Evolutionary conservation across 1,139 yeast genomes (phyloP).

Genomic region (Hansenula sp.): DNA sequence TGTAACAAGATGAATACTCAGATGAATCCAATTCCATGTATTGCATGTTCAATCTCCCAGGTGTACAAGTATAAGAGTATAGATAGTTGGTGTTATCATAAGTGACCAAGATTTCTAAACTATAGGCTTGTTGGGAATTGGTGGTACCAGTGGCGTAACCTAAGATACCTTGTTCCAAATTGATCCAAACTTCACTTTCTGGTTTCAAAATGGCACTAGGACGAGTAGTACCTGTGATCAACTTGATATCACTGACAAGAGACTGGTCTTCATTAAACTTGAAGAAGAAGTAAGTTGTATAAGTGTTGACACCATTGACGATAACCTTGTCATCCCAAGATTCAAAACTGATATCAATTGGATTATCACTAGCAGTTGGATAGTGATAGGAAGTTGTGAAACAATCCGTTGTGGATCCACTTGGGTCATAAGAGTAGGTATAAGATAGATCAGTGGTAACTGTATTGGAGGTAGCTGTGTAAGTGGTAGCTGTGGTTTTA

Average conservation of each 20-base stretch:
- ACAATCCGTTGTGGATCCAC: slow-evolving; percentile 11
- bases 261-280: slow-evolving; percentile 16
- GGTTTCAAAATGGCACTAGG: neutral
- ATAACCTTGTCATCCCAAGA: slow-evolving; percentile 9
- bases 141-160: neutral
- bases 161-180: slow-evolving; percentile 14
- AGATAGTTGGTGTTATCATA: slow-evolving; percentile 6
- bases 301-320: neutral
- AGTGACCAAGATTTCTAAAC: slow-evolving; percentile 7
- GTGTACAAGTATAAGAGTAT: slow-evolving; percentile 7
- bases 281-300: slow-evolving; percentile 9
- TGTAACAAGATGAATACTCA: slow-evolving; percentile 7
- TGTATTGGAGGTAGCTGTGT: slow-evolving; percentile 8
- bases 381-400: slow-evolving; percentile 5
- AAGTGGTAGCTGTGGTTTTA: slow-evolving; percentile 2
- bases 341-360: slow-evolving; percentile 6
- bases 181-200: slow-evolving; percentile 9
- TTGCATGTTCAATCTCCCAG: neutral
- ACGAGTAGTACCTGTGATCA: slow-evolving; percentile 7
- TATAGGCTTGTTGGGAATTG: slow-evolving; percentile 2
- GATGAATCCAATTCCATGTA: neutral
- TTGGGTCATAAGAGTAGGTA: slow-evolving; percentile 10
- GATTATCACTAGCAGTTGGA: slow-evolving; percentile 5
- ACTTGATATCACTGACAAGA: slow-evolving; percentile 14
- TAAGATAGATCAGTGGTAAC: slow-evolving; percentile 13